Evolutionary conservation across 352 stramenopile genomes (phyloP), one percentile per base, ranked within the genome.

Genomic region (Thraustochytrium sp.): DNA sequence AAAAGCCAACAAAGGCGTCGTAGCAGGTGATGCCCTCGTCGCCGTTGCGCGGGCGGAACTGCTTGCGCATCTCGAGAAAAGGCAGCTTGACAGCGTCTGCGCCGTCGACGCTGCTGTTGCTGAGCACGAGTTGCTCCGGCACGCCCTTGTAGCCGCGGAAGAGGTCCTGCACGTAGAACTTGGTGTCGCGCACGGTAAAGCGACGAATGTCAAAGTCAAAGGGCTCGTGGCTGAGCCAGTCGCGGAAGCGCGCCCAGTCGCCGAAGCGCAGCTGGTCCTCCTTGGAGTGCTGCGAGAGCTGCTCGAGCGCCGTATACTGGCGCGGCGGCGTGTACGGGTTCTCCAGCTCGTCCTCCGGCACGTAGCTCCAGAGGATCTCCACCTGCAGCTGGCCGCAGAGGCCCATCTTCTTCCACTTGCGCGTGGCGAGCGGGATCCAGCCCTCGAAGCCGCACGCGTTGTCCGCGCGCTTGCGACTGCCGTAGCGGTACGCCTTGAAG

Each of bases 201-300:
- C 75, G 75, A 21, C 46, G 40, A 29, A 84, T 75, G 49, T 84
- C 75, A 56, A 68, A 84, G 46, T 54, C 53, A 29, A 83, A 84
- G n/a, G 75, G 75, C 29, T 84, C 75, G 61, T 84, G 75, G 34
- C 84, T 75, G 16, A 84, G 75, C 75, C 75, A 84, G 49, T 84
- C 61, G 21, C 61, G 55, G 13, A 84, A 48, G 40, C 75, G 40
- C 21, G 55, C 61, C 75, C 75, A 84, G 61, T 73, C 75, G 31
- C 75, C 75, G 42, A 84, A 84, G 37, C 75, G 75, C 3, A 84
- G 61, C 37, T 83, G 75, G 44, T 84, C 75, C 38, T 84, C 75
- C 23, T 73, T 34, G n/a, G 55, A 76, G 18, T 84, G 75, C 51
- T 83, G n/a, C 34, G 75, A 80, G 61, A 84, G 75, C 59, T 84